Percentiles rank a stretch among this genome's conserved stretches.
Conservation (phyloP, 352 stramenopile species). For the Phytophthora palmivora region DNA sequence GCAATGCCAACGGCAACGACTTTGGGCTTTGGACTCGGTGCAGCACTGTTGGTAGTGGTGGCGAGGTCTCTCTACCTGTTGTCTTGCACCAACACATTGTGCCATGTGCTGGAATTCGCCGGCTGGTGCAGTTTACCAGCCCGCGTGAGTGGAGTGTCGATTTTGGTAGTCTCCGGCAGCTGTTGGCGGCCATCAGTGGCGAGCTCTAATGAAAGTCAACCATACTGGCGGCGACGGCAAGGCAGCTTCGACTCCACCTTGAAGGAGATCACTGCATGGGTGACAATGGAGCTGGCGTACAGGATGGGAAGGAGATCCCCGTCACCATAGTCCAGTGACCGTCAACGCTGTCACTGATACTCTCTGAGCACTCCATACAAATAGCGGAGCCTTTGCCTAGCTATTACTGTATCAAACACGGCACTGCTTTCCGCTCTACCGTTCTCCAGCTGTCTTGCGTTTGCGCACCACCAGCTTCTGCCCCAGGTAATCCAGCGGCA, state of each 20-base stretch:
- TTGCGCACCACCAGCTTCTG: conserved; percentile 14
- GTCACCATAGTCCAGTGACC: conserved; percentile 1
- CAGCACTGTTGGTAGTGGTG: no score
- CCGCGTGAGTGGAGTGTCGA: conserved; percentile 18
- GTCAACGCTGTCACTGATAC: conserved; percentile 14
- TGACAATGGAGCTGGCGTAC: conserved; percentile 30
- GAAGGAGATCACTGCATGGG: conserved; percentile 27
- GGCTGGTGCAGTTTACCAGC: conserved; percentile 36
- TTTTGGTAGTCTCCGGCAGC: conserved; percentile 44
- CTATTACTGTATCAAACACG: neutral
- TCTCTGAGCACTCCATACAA: conserved; percentile 15
- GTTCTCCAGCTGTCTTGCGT: conserved; percentile 32
- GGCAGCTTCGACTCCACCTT: conserved; percentile 21
- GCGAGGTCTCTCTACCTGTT: conserved; percentile 4
- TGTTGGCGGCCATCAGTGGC: conserved; percentile 24
- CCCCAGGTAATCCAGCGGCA: conserved; percentile 25
- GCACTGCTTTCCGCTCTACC: neutral
- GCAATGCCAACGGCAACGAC: neutral
- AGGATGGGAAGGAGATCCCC: conserved; percentile 29
- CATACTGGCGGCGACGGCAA: neutral
- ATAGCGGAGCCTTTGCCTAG: conserved; percentile 12
- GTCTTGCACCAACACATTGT: conserved; percentile 19
- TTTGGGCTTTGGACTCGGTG: neutral
- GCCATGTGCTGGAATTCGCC: conserved; percentile 25
- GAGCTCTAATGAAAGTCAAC: conserved; percentile 24